phyloP scores from a whole-genome alignment of 495 filamentous ascomycete species.

The Stereocaulon alpinum region DNA sequence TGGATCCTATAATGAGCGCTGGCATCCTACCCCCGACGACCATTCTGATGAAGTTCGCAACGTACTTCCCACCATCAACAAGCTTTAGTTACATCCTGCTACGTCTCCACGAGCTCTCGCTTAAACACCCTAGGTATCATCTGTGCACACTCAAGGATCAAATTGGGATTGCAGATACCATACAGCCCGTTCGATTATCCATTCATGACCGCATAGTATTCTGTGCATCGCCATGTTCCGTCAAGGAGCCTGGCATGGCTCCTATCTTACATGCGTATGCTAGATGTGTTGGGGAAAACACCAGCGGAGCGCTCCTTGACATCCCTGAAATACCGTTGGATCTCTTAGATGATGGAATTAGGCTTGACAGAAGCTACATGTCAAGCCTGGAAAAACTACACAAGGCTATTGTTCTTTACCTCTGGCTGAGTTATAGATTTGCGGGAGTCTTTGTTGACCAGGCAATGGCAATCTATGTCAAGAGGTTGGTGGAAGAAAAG shows the following conservation, averaged over 20 bases:
- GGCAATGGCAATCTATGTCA: slow-evolving; percentile 67
- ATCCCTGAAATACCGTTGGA: slow-evolving; percentile 55
- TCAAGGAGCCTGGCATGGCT: slow-evolving; percentile 29
- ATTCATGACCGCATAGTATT: slow-evolving; percentile 65
- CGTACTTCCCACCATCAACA: slow-evolving; percentile 64
- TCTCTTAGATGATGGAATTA: slow-evolving; percentile 47
- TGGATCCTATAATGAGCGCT: slow-evolving; percentile 58
- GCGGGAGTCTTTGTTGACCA: slow-evolving; percentile 71
- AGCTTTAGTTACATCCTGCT: slow-evolving; percentile 69
- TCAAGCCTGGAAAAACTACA: slow-evolving; percentile 63
- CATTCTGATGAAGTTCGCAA: slow-evolving; percentile 59
- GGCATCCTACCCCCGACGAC: slow-evolving; percentile 59
- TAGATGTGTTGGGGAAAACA: slow-evolving; percentile 52
- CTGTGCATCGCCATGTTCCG: slow-evolving; percentile 52
- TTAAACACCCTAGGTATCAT: slow-evolving; percentile 55
- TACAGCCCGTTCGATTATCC: slow-evolving; percentile 55
- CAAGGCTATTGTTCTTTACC: slow-evolving; percentile 69
- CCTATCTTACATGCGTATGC: slow-evolving; percentile 49
- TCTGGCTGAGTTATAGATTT: slow-evolving; percentile 71
- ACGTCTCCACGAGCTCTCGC: slow-evolving; percentile 55
- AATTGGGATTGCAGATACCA: slow-evolving; percentile 54
- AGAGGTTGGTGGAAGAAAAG: slow-evolving; percentile 62
- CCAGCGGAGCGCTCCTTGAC: slow-evolving; percentile 53
- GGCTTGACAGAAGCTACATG: slow-evolving; percentile 43
- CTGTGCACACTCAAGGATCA: slow-evolving; percentile 52